Evolutionary conservation across 2,329 filamentous ascomycete species (phyloP).

Genomic region (Macrophomina tecta): DNA sequence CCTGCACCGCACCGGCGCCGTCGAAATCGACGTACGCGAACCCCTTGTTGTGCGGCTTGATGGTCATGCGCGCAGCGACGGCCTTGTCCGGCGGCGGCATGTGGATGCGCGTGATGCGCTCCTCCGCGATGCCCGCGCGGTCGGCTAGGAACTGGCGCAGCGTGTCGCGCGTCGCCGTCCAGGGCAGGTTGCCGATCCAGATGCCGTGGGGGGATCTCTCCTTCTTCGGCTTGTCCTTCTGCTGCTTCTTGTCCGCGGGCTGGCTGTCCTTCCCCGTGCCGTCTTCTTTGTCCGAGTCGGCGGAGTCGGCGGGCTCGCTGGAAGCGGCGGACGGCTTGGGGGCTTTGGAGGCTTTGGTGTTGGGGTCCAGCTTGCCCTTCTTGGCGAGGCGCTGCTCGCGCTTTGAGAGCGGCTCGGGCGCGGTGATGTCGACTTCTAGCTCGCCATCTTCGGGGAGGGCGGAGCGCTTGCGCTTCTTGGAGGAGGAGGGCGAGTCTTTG

Average conservation of each 20-base stretch:
- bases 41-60: constrained; percentile 77
- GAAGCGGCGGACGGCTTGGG: constrained; percentile 23
- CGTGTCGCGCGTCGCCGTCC: constrained; percentile 74
- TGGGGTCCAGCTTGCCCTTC: constrained; percentile 68
- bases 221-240: constrained; percentile 36
- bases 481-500: constrained; percentile 30
- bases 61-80: constrained; percentile 47
- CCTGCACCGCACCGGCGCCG: constrained; percentile 69
- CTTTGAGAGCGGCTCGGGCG: constrained; percentile 95
- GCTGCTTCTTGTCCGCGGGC: constrained; percentile 33
- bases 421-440: constrained; percentile 85
- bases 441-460: constrained; percentile 59
- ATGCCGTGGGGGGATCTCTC: constrained; percentile 80
- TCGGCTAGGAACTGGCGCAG: constrained; percentile 81
- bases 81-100: constrained; percentile 65
- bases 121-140: constrained; percentile 63
- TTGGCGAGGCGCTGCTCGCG: constrained; percentile 89
- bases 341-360: constrained; percentile 28
- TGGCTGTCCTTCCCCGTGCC: constrained; percentile 31
- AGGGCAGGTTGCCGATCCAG: constrained; percentile 97
- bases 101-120: constrained; percentile 83
- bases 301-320: constrained; percentile 29
- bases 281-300: constrained; percentile 43
- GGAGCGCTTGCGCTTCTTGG: constrained; percentile 61
- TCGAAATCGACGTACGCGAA: constrained; percentile 96